Percentiles rank a stretch among this genome's conserved stretches.
Evolutionary conservation across 2,329 filamentous ascomycete genomes (phyloP).

Genomic region (Exophiala calicioides): DNA sequence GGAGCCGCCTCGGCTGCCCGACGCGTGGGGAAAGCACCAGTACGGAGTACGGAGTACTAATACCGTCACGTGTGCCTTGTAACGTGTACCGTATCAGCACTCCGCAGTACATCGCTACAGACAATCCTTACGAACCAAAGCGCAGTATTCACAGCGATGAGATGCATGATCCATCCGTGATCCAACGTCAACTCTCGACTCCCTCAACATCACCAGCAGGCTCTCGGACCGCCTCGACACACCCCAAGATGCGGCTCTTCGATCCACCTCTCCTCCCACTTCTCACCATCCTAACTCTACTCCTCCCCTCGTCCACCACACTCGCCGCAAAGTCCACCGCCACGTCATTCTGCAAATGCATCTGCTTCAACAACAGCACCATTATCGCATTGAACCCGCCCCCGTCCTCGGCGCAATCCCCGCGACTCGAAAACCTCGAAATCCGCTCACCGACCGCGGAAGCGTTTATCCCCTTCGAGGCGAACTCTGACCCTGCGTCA

Average conservation of each 20-base stretch:
- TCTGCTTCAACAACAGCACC: slow-evolving; percentile 66
- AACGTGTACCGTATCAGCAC: no score
- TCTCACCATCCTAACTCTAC: slow-evolving; percentile 3
- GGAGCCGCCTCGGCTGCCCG: no score
- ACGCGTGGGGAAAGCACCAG: no score
- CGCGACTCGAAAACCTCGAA: slow-evolving; percentile 13
- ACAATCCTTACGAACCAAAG: no score
- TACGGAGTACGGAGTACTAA: no score
- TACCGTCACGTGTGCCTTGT: no score
- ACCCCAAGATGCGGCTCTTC: slow-evolving; percentile 8
- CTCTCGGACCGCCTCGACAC: no score
- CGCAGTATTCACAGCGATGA: no score
- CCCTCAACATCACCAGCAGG: no score
- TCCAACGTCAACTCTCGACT: no score
- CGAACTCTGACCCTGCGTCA: neutral
- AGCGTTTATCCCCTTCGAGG: neutral
- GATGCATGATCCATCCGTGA: no score
- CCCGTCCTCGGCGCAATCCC: slow-evolving; percentile 16
- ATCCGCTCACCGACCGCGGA: slow-evolving; percentile 18
- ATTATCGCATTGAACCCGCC: slow-evolving; percentile 64
- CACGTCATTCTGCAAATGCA: slow-evolving; percentile 72
- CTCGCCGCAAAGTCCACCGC: slow-evolving; percentile 42
- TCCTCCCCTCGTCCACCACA: slow-evolving; percentile 13
- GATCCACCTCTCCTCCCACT: slow-evolving; percentile 2
- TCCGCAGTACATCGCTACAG: no score